Conservation (phyloP, 2,329 filamentous ascomycete species). For the Ceratocystis variospora region DNA sequence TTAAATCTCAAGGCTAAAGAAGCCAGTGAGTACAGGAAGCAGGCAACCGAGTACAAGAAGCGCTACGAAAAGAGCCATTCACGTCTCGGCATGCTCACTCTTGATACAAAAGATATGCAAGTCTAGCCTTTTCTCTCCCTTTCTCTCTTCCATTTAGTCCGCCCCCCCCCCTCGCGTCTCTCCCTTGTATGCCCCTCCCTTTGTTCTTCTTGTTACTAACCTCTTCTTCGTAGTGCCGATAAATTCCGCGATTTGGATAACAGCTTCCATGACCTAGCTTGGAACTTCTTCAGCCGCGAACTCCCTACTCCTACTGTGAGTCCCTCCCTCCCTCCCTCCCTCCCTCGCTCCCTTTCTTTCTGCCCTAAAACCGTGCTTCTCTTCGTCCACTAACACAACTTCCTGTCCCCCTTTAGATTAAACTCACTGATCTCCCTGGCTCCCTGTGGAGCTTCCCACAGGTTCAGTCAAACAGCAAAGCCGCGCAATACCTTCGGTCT, state of each 20-base stretch:
- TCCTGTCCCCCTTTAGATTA: neutral
- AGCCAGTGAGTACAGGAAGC: constrained; percentile 14
- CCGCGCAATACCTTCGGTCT: constrained; percentile 15
- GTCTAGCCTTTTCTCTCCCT: neutral
- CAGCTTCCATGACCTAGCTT: constrained; percentile 18
- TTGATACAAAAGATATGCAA: constrained; percentile 19
- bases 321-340: no score
- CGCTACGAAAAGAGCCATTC: constrained; percentile 18
- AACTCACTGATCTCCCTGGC: constrained; percentile 15
- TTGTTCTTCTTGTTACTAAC: neutral
- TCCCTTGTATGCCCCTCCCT: neutral
- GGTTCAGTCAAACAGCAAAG: constrained; percentile 17
- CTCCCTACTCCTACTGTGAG: constrained; percentile 10
- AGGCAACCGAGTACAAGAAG: constrained; percentile 17
- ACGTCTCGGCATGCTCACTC: constrained; percentile 17
- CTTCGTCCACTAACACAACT: neutral
- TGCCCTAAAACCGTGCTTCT: neutral
- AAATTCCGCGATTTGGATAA: constrained; percentile 19
- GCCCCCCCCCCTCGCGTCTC: neutral
- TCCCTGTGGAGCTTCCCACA: constrained; percentile 15
- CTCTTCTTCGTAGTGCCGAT: constrained; percentile 6
- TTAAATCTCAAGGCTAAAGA: constrained; percentile 17
- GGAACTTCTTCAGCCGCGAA: constrained; percentile 18
- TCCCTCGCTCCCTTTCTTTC: neutral
- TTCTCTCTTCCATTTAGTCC: neutral